Evolutionary conservation across 1,139 yeast genomes (phyloP).

Genomic region (Hansenula sp.): DNA sequence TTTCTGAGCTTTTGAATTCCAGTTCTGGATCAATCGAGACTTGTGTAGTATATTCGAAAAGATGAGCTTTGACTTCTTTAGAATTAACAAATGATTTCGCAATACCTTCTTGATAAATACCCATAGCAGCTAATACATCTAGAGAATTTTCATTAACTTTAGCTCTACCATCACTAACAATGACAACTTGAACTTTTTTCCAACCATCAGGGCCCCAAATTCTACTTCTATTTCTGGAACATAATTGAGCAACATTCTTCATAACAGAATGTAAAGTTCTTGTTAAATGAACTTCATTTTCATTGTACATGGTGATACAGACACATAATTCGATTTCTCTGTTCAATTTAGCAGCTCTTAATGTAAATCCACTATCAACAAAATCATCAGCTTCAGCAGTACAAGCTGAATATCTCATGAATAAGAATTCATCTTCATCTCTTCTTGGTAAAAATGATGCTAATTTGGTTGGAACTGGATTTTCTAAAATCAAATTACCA

Average conservation of each 20-base stretch:
- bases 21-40: slow-evolving; percentile 80
- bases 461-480: slow-evolving; percentile 88
- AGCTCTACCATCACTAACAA: slow-evolving; percentile 91
- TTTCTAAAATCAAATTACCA: slow-evolving; percentile 83
- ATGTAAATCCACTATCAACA: slow-evolving; percentile 72
- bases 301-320: slow-evolving; percentile 95
- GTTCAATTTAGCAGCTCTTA: slow-evolving; percentile 78
- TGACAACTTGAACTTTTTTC: slow-evolving; percentile 89
- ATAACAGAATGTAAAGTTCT: slow-evolving; percentile 92
- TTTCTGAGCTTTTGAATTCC: slow-evolving; percentile 76
- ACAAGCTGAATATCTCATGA: slow-evolving; percentile 93
- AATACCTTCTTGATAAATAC: slow-evolving; percentile 94
- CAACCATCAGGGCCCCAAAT: slow-evolving; percentile 96
- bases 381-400: slow-evolving; percentile 87
- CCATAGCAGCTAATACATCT: slow-evolving; percentile 86
- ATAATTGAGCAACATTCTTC: slow-evolving; percentile 84
- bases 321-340: slow-evolving; percentile 87
- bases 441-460: slow-evolving; percentile 74
- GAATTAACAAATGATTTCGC: slow-evolving; percentile 92
- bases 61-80: slow-evolving; percentile 84
- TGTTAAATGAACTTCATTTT: slow-evolving; percentile 82
- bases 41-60: slow-evolving; percentile 92
- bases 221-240: slow-evolving; percentile 73
- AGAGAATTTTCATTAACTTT: slow-evolving; percentile 79
- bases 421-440: slow-evolving; percentile 87